These are phyloP conservation scores for Cryptosporidium bovis DNA, from an alignment of 169 alveolate genomes.

Conservation along the genomic window DNA sequence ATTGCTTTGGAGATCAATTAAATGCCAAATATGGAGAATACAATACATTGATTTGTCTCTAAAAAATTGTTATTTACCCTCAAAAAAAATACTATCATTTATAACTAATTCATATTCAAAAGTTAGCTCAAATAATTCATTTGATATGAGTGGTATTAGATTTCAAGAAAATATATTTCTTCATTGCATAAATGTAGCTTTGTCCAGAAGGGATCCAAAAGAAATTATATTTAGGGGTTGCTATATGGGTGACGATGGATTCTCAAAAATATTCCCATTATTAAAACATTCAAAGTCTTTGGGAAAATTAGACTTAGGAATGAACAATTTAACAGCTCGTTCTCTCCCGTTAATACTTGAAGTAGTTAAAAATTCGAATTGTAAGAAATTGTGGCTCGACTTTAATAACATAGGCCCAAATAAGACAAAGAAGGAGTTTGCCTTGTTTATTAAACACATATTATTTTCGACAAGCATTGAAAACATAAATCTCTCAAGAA, in stretches of 20 bases:
- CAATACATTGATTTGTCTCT: constrained; percentile 53
- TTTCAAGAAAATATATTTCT: constrained; percentile 32
- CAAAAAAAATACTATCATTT: constrained; percentile 34
- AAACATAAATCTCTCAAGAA: constrained; percentile 54
- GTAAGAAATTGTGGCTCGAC: constrained; percentile 43
- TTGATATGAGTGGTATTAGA: constrained; percentile 48
- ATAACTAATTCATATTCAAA: constrained; percentile 56
- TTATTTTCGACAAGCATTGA: constrained; percentile 36
- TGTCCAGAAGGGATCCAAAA: constrained; percentile 53
- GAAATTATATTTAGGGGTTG: constrained; percentile 67
- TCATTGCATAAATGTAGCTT: constrained; percentile 64
- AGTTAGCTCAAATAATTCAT: constrained; percentile 1
- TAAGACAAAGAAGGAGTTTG: constrained; percentile 52
- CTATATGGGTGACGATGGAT: constrained; percentile 72
- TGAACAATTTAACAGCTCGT: constrained; percentile 58
- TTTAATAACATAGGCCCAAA: constrained; percentile 57
- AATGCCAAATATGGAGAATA: constrained; percentile 57
- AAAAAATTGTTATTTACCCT: constrained; percentile 11
- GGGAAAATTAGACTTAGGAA: constrained; percentile 50
- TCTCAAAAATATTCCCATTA: constrained; percentile 38
- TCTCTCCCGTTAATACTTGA: constrained; percentile 57
- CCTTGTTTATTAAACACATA: constrained; percentile 35
- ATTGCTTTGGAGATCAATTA: constrained; percentile 64
- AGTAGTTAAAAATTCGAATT: constrained; percentile 22
- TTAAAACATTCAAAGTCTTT: constrained; percentile 16